phyloP scores from a whole-genome alignment of 306 rosid species.

The Acacia acuminata region DNA sequence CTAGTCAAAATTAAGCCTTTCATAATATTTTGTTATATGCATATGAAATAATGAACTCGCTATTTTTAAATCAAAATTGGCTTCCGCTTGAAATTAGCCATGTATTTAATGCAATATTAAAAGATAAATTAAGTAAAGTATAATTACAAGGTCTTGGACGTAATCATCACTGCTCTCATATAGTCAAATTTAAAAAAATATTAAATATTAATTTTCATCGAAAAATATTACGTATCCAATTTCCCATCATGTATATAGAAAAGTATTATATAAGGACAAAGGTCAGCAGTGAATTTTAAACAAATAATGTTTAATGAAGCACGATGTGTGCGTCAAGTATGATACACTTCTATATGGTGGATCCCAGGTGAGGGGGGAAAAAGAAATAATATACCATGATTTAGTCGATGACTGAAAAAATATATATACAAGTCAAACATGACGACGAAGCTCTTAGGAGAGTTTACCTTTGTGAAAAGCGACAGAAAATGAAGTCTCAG shows the following conservation, averaged over 20 bases:
- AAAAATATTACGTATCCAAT: background rate
- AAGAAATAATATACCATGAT: background rate
- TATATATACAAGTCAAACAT: background rate
- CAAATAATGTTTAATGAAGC: background rate
- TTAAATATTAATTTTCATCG: background rate
- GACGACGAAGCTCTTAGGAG: background rate
- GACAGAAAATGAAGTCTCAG: background rate
- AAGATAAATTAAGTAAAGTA: background rate
- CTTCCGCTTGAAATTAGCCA: background rate
- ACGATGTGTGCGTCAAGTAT: background rate
- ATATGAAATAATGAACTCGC: background rate
- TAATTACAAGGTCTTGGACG: background rate
- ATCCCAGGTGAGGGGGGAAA: background rate
- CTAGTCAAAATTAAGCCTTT: background rate
- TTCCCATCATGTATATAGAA: background rate
- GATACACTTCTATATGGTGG: background rate
- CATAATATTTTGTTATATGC: too few species aligned
- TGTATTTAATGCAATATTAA: background rate
- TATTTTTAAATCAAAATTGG: background rate
- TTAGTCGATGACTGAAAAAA: background rate
- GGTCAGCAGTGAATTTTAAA: background rate
- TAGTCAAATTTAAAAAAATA: background rate
- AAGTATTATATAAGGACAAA: background rate
- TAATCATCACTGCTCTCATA: background rate
- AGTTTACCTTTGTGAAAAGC: slow-evolving; percentile 2